These are phyloP conservation scores for Pythium chondricola DNA, from an alignment of 352 stramenopile species.

Conservation along the genomic window DNA sequence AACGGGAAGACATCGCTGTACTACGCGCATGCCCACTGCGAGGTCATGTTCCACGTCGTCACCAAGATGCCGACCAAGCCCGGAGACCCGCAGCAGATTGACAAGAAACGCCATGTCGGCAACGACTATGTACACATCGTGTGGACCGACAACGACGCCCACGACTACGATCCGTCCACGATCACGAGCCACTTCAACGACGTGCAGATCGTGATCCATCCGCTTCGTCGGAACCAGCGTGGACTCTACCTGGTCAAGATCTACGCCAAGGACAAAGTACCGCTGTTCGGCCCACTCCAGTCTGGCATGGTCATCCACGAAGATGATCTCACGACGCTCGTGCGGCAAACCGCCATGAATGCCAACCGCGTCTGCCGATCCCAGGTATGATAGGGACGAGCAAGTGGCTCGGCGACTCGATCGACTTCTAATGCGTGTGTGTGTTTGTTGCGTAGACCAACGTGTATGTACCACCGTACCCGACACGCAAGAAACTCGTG, in stretches of 20 bases:
- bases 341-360: slow-evolving; percentile 86
- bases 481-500: slow-evolving; percentile 83
- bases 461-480: slow-evolving; percentile 80
- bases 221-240: slow-evolving; percentile 48
- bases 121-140: slow-evolving; percentile 87
- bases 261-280: slow-evolving; percentile 77
- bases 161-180: slow-evolving; percentile 75
- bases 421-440: slow-evolving; percentile 6
- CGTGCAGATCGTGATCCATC: slow-evolving; percentile 83
- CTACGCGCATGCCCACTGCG: slow-evolving; percentile 74
- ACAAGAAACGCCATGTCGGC: slow-evolving; percentile 86
- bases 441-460: slow-evolving; percentile 39
- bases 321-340: slow-evolving; percentile 54
- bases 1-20: slow-evolving; percentile 72
- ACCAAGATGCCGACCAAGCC: slow-evolving; percentile 85
- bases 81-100: slow-evolving; percentile 77
- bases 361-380: slow-evolving; percentile 82
- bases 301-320: slow-evolving; percentile 81
- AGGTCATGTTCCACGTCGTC: slow-evolving; percentile 86
- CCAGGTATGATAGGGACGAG: too few relatives aligned
- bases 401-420: too few relatives aligned
- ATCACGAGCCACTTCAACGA: slow-evolving; percentile 89
- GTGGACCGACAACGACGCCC: slow-evolving; percentile 76
- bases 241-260: slow-evolving; percentile 76
- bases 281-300: slow-evolving; percentile 72